These are phyloP conservation scores for Amylostereum chailletii DNA, from an alignment of 1,284 basidiomycete species.

Conservation along the genomic window DNA sequence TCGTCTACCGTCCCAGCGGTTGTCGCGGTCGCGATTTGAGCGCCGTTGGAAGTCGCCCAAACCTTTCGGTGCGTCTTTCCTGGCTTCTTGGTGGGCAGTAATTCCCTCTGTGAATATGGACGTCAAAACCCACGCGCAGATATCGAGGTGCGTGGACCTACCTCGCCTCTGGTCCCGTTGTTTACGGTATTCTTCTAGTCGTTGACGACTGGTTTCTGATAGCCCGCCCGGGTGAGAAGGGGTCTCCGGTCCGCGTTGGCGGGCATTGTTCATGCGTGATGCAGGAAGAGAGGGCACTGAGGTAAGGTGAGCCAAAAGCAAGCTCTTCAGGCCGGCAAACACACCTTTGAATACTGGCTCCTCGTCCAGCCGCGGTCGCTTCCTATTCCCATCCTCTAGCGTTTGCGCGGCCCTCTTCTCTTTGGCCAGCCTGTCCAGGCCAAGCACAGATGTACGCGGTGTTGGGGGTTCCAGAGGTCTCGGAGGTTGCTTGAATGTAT, in stretches of 20 bases:
- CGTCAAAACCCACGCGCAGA: not conserved
- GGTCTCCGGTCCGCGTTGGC: conserved; percentile 81
- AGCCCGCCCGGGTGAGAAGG: conserved; percentile 91
- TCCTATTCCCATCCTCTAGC: conserved; percentile 45
- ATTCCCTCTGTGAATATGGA: conserved; percentile 45
- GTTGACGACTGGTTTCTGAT: conserved; percentile 61
- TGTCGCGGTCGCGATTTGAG: conserved; percentile 48
- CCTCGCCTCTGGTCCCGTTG: conserved; percentile 63
- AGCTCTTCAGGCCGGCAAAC: conserved; percentile 11
- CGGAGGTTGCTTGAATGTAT: conserved; percentile 69
- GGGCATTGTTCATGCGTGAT: conserved; percentile 44
- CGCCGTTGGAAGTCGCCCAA: conserved; percentile 66
- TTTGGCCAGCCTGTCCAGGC: conserved; percentile 79
- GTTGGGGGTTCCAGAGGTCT: conserved; percentile 66
- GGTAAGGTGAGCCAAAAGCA: conserved; percentile 3
- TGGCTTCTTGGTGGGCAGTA: conserved; percentile 40
- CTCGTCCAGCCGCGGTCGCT: conserved; percentile 58
- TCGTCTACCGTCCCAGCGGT: conserved; percentile 17
- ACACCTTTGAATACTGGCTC: conserved; percentile 78
- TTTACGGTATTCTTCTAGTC: conserved; percentile 70
- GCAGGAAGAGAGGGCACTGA: conserved; percentile 70
- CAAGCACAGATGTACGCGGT: conserved; percentile 69
- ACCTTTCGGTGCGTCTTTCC: conserved; percentile 50
- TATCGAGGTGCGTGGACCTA: conserved; percentile 14
- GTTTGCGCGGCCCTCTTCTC: conserved; percentile 65